These are phyloP conservation scores for Aspergillus terreus DNA, from an alignment of 2,329 filamentous ascomycete genomes.

Conservation along the genomic window DNA sequence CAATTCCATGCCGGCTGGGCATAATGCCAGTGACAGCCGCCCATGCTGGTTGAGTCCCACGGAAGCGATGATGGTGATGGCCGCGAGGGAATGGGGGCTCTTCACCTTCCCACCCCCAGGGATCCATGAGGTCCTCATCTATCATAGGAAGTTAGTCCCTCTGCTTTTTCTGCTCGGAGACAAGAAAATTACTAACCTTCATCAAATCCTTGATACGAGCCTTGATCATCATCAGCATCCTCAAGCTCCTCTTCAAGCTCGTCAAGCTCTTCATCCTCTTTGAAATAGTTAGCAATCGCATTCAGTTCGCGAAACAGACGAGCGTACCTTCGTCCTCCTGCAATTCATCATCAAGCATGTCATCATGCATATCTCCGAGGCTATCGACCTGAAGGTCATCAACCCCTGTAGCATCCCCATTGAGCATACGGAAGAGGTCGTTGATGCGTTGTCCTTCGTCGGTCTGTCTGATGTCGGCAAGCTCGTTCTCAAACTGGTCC, in stretches of 20 bases:
- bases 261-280: conserved; percentile 56
- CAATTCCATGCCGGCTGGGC: conserved; percentile 48
- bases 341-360: conserved; percentile 53
- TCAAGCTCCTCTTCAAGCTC: conserved; percentile 45
- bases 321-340: conserved; percentile 53
- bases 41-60: conserved; percentile 58
- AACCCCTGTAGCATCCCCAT: conserved; percentile 39
- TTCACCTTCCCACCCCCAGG: conserved; percentile 50
- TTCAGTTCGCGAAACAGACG: background rate
- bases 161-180: background rate
- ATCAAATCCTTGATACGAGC: conserved; percentile 38
- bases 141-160: conserved; percentile 29
- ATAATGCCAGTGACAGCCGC: conserved; percentile 59
- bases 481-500: conserved; percentile 41
- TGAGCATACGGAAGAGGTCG: conserved; percentile 45
- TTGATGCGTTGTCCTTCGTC: conserved; percentile 42
- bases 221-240: conserved; percentile 43
- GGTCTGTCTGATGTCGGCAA: conserved; percentile 39
- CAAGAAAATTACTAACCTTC: conserved; percentile 18
- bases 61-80: conserved; percentile 54
- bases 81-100: conserved; percentile 48
- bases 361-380: conserved; percentile 46
- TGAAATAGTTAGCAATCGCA: conserved; percentile 27
- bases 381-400: conserved; percentile 43
- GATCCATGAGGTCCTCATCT: conserved; percentile 39